phyloP scores from a whole-genome alignment of 2,329 filamentous ascomycete genomes.

The Talaromyces pinophilus region DNA sequence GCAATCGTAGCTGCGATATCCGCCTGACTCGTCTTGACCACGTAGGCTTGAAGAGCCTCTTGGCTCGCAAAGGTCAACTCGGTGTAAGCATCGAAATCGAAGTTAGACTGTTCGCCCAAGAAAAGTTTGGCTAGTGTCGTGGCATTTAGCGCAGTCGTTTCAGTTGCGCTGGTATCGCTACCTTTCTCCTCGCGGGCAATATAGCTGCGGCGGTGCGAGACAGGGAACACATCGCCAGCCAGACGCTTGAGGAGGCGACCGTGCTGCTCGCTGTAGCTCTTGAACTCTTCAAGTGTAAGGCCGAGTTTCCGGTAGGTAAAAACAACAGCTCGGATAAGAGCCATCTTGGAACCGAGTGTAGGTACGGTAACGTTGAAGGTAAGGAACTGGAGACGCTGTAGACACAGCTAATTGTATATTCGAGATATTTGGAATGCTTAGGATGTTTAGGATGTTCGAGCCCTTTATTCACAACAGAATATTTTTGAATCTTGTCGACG shows the following conservation, averaged over 20 bases:
- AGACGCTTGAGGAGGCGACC: conserved; percentile 1
- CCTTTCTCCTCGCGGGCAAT: conserved; percentile 11
- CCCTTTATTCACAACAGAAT: neutral
- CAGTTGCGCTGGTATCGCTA: neutral
- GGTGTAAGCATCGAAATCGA: conserved; percentile 8
- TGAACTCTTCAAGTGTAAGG: neutral
- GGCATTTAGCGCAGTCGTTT: conserved; percentile 2
- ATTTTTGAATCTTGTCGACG: conserved; percentile 1
- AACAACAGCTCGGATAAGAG: conserved; percentile 1
- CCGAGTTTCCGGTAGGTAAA: conserved; percentile 2
- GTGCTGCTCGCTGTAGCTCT: conserved; percentile 2
- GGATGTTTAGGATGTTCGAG: neutral
- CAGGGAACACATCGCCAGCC: neutral
- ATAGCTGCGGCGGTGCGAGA: conserved; percentile 6
- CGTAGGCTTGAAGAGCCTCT: conserved; percentile 7
- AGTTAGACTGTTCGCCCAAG: conserved; percentile 3
- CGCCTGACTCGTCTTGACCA: neutral
- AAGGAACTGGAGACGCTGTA: neutral
- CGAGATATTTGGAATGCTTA: neutral
- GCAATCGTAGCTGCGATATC: conserved; percentile 4
- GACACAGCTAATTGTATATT: neutral
- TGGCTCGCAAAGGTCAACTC: conserved; percentile 4
- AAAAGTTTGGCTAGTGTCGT: conserved; percentile 1
- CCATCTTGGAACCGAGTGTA: neutral
- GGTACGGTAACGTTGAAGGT: neutral